A percentile compares a stretch with the other conserved stretches of the same genome.
Evolutionary conservation across 2,329 filamentous ascomycete species (phyloP).

Genomic region (Dothiorella sarmentorum): DNA sequence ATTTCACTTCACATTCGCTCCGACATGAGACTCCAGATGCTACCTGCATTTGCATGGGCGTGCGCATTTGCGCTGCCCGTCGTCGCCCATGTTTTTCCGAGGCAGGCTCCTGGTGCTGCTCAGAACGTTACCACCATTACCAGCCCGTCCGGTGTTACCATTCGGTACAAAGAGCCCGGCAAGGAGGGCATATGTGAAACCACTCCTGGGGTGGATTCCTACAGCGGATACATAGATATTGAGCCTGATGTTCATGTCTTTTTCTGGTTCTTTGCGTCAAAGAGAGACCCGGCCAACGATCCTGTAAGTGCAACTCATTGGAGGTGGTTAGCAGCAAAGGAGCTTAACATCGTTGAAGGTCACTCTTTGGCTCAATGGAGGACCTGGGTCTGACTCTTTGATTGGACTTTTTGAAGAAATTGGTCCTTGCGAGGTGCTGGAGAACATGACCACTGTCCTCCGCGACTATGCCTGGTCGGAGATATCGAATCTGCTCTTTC

Average conservation of each 20-base stretch:
- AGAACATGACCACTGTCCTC: slow-evolving; percentile 34
- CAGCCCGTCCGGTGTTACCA: slow-evolving; percentile 39
- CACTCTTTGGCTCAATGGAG: slow-evolving; percentile 5
- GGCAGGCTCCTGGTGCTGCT: slow-evolving; percentile 25
- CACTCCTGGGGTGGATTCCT: slow-evolving; percentile 35
- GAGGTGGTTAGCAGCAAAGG: no score
- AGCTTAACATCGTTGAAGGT: not conserved
- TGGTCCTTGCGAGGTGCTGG: slow-evolving; percentile 45
- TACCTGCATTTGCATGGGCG: not conserved
- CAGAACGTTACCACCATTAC: slow-evolving; percentile 41
- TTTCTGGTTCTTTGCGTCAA: slow-evolving; percentile 49
- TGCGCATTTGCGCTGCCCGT: not conserved
- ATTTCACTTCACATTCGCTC: no score
- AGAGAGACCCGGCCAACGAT: slow-evolving; percentile 47
- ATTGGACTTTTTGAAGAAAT: slow-evolving; percentile 27
- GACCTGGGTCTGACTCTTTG: not conserved
- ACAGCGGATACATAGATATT: slow-evolving; percentile 38
- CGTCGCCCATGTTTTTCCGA: not conserved
- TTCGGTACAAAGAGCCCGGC: slow-evolving; percentile 47
- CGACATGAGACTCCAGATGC: not conserved
- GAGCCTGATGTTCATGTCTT: slow-evolving; percentile 39
- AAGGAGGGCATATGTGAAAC: slow-evolving; percentile 45
- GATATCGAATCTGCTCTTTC: slow-evolving; percentile 36
- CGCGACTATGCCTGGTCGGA: slow-evolving; percentile 41
- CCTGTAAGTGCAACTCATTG: slow-evolving; percentile 49